Base-by-base conservation (phyloP, 805 yeast genomes). In the Zygotorulaspora chibaensis region DNA sequence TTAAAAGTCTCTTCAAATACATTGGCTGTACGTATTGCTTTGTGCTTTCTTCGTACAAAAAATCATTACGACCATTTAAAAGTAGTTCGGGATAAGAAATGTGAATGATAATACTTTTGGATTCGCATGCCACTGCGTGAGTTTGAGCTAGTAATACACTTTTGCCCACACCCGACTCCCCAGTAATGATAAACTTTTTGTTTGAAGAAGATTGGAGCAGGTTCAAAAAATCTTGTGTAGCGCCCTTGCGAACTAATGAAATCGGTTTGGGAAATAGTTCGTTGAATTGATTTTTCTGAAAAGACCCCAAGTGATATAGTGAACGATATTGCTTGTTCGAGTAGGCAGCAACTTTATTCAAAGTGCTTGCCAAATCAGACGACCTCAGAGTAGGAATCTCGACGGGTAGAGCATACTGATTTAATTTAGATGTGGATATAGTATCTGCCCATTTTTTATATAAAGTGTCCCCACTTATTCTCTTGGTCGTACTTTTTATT, bases 131-230 rank as follows among this genome's bases (percentile, higher is more conserved):
- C 43, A 40, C 54, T 2, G 68, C 65, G 29, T 66, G 67, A 2
- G 55, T 38, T 63, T 89, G 96, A 0, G 90, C 65, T 38, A 89
- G 56, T 31, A 83, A 58, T 0, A 87, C 78, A 2, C 91, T 77
- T 69, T 89, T 90, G 7, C 97, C 97, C 9, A 77, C 73, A 40
- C 96, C 96, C 36, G 77, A 67, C 45, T 76, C 81, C 35, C 96
- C 96, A 16, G 77, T 62, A n/a, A 87, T 50, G 26, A 81, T 69
- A 26, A 75, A 55, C 55, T 83, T 73, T 58, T 80, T 83, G 10
- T 65, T 56, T 0, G 75, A 62, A 0, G 75, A 58, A 4, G 58
- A 62, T 13, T 65, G 48, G 9, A 80, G 57, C 38, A 80, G 64
- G 1, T 67, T 58, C 18, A 67, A 54, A 10, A 79, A 53, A 17